Conservation (phyloP, 352 stramenopile genomes). For the Globisporangium splendens region DNA sequence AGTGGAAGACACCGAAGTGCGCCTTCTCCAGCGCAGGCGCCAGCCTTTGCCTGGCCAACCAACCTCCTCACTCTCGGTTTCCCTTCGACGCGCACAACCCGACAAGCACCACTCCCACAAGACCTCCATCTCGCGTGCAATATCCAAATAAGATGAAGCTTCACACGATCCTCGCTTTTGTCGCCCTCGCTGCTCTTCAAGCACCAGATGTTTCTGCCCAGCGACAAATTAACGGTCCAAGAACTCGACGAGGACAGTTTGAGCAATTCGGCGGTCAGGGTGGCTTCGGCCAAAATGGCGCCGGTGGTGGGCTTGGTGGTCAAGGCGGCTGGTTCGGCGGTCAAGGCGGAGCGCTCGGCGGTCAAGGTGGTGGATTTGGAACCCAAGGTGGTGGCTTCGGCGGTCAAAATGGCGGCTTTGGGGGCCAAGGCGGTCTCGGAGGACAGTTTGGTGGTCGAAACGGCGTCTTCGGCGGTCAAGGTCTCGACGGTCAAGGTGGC, state of each 20-base stretch:
- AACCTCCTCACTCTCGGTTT: conserved; percentile 5
- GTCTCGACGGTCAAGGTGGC: background rate
- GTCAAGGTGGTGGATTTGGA: background rate
- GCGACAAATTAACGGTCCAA: background rate
- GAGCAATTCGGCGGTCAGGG: conserved; percentile 1
- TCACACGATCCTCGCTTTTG: conserved; percentile 1
- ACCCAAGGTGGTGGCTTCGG: background rate
- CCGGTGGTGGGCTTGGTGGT: background rate
- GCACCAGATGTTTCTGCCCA: background rate
- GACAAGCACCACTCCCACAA: conserved; percentile 1
- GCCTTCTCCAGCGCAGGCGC: too few species aligned
- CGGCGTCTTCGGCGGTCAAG: background rate
- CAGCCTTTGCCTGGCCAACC: background rate
- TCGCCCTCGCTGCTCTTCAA: background rate
- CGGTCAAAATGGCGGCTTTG: background rate
- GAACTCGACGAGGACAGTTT: background rate
- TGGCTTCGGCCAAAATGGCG: too few species aligned
- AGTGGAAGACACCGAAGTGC: too few species aligned
- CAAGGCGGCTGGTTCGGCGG: too few species aligned
- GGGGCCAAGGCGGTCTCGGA: background rate
- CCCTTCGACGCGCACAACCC: conserved; percentile 4
- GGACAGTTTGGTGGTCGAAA: background rate
- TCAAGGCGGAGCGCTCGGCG: background rate
- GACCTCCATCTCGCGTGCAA: background rate
- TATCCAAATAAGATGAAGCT: conserved; percentile 1